Percentiles rank a stretch among this genome's conserved stretches.
phyloP scores from a whole-genome alignment of 1,139 yeast species.

The Yamadazyma spencermartinsiae region DNA sequence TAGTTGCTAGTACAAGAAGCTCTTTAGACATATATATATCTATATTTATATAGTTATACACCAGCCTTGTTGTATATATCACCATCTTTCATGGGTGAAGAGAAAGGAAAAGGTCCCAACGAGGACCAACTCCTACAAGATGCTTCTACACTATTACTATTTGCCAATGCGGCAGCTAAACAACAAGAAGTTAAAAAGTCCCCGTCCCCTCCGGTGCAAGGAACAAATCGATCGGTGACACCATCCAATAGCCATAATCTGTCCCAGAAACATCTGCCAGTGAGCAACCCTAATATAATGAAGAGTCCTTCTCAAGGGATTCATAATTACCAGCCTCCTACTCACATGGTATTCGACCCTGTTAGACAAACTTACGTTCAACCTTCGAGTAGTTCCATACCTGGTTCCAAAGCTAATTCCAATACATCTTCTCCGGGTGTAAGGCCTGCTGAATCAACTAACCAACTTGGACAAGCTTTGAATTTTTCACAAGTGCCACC shows the following conservation, averaged over 20 bases:
- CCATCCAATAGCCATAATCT: slow-evolving; percentile 4
- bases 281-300: not conserved
- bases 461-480: too few species aligned
- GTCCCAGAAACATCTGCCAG: slow-evolving; percentile 3
- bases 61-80: not conserved
- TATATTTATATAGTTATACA: not conserved
- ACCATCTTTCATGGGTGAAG: not conserved
- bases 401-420: not conserved
- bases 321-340: slow-evolving; percentile 3
- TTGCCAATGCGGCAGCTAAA: slow-evolving; percentile 57
- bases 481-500: not conserved
- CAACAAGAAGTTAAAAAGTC: slow-evolving; percentile 31
- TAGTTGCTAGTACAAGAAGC: not conserved
- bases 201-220: slow-evolving; percentile 14
- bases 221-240: slow-evolving; percentile 1
- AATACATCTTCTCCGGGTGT: not conserved
- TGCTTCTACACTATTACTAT: slow-evolving; percentile 66
- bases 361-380: slow-evolving; percentile 8
- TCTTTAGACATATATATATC: not conserved
- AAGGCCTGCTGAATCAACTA: not conserved
- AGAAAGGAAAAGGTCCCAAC: not conserved
- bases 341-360: slow-evolving; percentile 9
- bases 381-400: not conserved
- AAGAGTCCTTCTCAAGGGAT: not conserved
- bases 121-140: slow-evolving; percentile 30